phyloP scores from a whole-genome alignment of 129 eudicot genomes.

The Centella asiatica region DNA sequence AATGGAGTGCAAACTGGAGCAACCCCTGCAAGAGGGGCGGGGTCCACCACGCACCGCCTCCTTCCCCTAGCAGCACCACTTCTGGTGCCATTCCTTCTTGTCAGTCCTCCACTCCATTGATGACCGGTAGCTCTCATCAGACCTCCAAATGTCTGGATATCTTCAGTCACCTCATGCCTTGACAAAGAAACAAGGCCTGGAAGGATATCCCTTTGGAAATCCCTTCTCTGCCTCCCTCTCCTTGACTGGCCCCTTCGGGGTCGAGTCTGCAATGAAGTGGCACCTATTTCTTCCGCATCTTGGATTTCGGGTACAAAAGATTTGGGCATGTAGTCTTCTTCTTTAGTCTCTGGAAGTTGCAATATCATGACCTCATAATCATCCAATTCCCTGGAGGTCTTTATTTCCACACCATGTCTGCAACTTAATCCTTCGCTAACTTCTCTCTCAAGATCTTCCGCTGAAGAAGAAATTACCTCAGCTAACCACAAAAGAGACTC shows the following conservation, averaged over 20 bases:
- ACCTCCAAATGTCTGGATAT: conserved; percentile 83
- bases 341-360: conserved; percentile 43
- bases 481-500: conserved; percentile 8
- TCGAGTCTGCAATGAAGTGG: conserved; percentile 25
- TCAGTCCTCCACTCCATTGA: conserved; percentile 56
- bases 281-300: conserved; percentile 41
- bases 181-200: conserved; percentile 80
- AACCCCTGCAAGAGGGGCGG: conserved; percentile 10
- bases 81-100: conserved; percentile 63
- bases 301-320: conserved; percentile 47
- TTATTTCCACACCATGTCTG: not conserved
- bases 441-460: not conserved
- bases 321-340: conserved; percentile 83
- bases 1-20: conserved; percentile 20
- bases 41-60: conserved; percentile 36
- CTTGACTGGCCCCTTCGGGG: conserved; percentile 81
- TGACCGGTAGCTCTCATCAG: conserved; percentile 90
- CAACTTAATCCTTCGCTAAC: not conserved
- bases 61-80: conserved; percentile 52
- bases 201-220: conserved; percentile 91
- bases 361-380: conserved; percentile 70
- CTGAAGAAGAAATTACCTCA: conserved; percentile 3
- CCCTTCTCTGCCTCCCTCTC: conserved; percentile 89
- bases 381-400: conserved; percentile 31
- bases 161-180: conserved; percentile 89